These are phyloP conservation scores for Raffaelea deltoideospora DNA, from an alignment of 2,329 filamentous ascomycete genomes.

Conservation along the genomic window DNA sequence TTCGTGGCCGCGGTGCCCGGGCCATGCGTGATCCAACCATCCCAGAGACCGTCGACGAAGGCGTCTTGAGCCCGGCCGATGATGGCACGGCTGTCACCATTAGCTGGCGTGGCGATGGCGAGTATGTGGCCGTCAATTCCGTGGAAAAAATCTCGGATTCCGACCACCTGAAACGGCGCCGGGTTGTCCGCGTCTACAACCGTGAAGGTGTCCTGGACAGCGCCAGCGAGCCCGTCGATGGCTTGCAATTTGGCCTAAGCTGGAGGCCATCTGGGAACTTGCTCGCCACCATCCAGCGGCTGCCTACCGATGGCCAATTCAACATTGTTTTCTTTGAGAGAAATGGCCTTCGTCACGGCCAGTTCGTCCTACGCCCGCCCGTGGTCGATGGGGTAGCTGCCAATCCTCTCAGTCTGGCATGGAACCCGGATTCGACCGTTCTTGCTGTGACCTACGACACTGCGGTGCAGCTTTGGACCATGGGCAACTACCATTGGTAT, in stretches of 20 bases:
- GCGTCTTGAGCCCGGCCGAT: conserved; percentile 59
- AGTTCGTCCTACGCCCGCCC: conserved; percentile 58
- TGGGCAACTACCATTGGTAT: conserved; percentile 96
- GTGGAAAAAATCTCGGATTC: conserved; percentile 31
- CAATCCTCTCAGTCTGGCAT: conserved; percentile 51
- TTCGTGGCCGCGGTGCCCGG: conserved; percentile 77
- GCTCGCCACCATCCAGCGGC: conserved; percentile 68
- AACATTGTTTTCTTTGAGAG: conserved; percentile 92
- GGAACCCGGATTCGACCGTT: conserved; percentile 88
- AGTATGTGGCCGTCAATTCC: conserved; percentile 75
- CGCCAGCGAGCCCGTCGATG: conserved; percentile 87
- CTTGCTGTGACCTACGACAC: conserved; percentile 65
- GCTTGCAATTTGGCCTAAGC: conserved; percentile 71
- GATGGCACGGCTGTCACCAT: conserved; percentile 51
- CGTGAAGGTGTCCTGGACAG: conserved; percentile 83
- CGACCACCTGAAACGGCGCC: conserved; percentile 28
- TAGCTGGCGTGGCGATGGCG: conserved; percentile 89
- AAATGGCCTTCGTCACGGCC: conserved; percentile 91
- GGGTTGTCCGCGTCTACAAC: conserved; percentile 79
- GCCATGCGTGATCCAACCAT: conserved; percentile 87
- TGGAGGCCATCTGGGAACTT: conserved; percentile 88
- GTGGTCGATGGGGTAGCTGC: conserved; percentile 4
- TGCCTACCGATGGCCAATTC: conserved; percentile 31
- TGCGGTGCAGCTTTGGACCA: conserved; percentile 86
- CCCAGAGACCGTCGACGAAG: conserved; percentile 80